Evolutionary conservation across 2,329 filamentous ascomycete species (phyloP), one percentile per base, ranked within the genome.

Genomic region (Orbilia blumenaviensis): DNA sequence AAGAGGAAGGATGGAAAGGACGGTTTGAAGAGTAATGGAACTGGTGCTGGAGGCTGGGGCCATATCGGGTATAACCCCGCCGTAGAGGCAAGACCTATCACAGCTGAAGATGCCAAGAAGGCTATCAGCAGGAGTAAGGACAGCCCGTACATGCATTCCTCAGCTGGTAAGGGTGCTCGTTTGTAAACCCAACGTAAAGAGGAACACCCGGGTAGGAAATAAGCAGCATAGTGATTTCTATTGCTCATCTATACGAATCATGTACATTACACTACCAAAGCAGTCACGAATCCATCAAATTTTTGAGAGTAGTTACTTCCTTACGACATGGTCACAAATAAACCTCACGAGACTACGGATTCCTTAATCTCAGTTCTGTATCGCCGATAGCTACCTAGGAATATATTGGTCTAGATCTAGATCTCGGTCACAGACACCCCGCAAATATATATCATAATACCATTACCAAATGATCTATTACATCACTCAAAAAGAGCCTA

Each of bases 51-150:
- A 3, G 86, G 88, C 18, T 88, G 88, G 62, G 86, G 88, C 52
- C 87, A 96, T 1, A 92, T 86, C 1, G 94, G 93, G 0, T 98
- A 98, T 81, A 98, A 98, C 82, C 94, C 94, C 18, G 94, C 94
- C 2, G 90, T 93, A 3, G 90, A 92, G 83, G 94, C 94, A 12
- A 93, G 90, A 85, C 94, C 93, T 0, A 96, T 97, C 83, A 96
- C 93, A 0, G 87, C 87, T 77, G 89, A 86, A 78, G 93, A 97
- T 85, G 87, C 86, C 12, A 90, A 90, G 76, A 84, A 84, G 42
- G 87, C 89, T 21, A 88, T 93, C 79, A 90, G 91, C 81, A 93
- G 90, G 85, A 90, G 87, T 83, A 87, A 85, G 42, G 82, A 83
- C 74, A 86, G 85, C 50, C 50, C 38, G 23, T 79, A 76, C 67